These are phyloP conservation scores for Sambucus nigra DNA, from an alignment of 129 eudicot genomes.

Conservation along the genomic window DNA sequence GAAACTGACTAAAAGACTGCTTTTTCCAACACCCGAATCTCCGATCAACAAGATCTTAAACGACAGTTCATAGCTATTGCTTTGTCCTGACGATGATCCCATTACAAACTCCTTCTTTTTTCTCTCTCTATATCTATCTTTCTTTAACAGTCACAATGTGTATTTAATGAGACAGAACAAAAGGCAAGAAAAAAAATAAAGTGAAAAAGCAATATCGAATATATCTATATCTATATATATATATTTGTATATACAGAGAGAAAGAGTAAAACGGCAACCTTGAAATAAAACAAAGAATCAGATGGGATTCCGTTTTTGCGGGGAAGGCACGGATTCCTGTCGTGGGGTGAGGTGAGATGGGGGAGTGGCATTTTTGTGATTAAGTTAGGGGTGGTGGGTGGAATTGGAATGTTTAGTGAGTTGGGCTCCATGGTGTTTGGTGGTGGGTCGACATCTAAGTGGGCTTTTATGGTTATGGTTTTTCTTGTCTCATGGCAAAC, in stretches of 20 bases:
- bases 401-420: background rate
- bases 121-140: slow-evolving; percentile 10
- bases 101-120: slow-evolving; percentile 15
- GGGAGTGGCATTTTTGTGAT: slow-evolving; percentile 17
- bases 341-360: background rate
- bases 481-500: too few species aligned
- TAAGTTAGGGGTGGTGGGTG: background rate
- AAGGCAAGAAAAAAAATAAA: background rate
- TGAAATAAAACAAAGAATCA: slow-evolving; percentile 5
- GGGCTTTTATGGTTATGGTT: slow-evolving; percentile 6
- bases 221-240: slow-evolving; percentile 2
- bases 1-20: slow-evolving; percentile 82
- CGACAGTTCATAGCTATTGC: slow-evolving; percentile 62
- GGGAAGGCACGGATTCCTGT: slow-evolving; percentile 8
- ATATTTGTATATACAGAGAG: background rate
- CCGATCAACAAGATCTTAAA: slow-evolving; percentile 94
- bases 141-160: slow-evolving; percentile 9
- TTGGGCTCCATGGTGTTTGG: slow-evolving; percentile 14
- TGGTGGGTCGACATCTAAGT: slow-evolving; percentile 8
- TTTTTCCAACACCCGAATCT: slow-evolving; percentile 92
- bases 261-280: slow-evolving; percentile 8
- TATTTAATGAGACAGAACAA: too few species aligned
- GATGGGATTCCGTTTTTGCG: slow-evolving; percentile 31
- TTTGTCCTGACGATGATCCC: slow-evolving; percentile 52
- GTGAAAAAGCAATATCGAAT: background rate